These are phyloP conservation scores for Cyclocybe aegerita DNA, from an alignment of 768 basidiomycete species.

Conservation along the genomic window DNA sequence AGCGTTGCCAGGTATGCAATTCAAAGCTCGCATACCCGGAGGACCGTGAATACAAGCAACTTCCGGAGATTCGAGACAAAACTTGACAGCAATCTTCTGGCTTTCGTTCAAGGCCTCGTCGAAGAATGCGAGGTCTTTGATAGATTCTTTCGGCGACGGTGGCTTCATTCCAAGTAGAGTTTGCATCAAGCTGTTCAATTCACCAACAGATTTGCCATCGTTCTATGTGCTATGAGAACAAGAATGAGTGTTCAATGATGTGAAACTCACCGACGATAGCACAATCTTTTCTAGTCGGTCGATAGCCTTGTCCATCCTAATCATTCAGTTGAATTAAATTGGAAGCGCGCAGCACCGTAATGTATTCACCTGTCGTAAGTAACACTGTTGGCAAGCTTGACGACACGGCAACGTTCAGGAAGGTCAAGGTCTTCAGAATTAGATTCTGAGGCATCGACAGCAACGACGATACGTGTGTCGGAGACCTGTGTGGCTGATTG, in stretches of 20 bases:
- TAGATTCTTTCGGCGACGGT: slow-evolving; percentile 37
- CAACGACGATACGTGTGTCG: slow-evolving; percentile 78
- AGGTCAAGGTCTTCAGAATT: slow-evolving; percentile 69
- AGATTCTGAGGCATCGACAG: slow-evolving; percentile 65
- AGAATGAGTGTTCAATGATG: not conserved
- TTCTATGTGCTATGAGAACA: slow-evolving; percentile 20
- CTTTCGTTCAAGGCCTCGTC: slow-evolving; percentile 77
- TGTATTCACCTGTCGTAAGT: slow-evolving; percentile 77
- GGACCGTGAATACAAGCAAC: slow-evolving; percentile 96
- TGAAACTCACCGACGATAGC: slow-evolving; percentile 18
- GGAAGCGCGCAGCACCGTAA: not conserved
- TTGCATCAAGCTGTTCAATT: slow-evolving; percentile 53
- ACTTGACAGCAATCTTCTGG: slow-evolving; percentile 81
- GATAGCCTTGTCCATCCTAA: slow-evolving; percentile 85
- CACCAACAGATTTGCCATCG: slow-evolving; percentile 41
- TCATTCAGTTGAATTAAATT: not conserved
- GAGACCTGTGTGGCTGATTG: slow-evolving; percentile 53
- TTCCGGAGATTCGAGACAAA: slow-evolving; percentile 78
- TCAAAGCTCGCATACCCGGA: slow-evolving; percentile 56
- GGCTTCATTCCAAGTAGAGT: slow-evolving; percentile 69
- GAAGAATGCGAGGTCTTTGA: slow-evolving; percentile 59
- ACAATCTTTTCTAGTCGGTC: slow-evolving; percentile 51
- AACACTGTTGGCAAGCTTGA: slow-evolving; percentile 90
- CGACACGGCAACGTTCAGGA: slow-evolving; percentile 79
- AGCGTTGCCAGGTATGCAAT: not conserved